phyloP scores from a whole-genome alignment of 2,329 filamentous ascomycete species.

The Beauveria asiatica region DNA sequence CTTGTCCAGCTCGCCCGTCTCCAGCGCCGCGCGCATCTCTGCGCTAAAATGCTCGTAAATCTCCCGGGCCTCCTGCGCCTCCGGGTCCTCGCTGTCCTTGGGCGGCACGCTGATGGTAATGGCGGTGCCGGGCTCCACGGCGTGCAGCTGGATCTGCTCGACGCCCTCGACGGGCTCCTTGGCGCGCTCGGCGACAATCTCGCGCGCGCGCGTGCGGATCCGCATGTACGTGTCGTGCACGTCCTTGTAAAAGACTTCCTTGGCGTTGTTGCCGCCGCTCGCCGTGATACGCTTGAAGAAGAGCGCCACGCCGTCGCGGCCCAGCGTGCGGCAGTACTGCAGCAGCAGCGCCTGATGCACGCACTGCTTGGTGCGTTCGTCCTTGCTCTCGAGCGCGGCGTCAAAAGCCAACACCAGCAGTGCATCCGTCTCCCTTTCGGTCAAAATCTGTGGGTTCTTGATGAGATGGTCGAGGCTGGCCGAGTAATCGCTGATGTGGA shows the following conservation, averaged over 20 bases:
- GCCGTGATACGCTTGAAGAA: slow-evolving; percentile 97
- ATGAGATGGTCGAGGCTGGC: slow-evolving; percentile 68
- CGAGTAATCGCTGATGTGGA: slow-evolving; percentile 66
- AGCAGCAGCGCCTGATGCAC: slow-evolving; percentile 89
- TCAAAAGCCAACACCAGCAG: slow-evolving; percentile 89
- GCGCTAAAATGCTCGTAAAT: slow-evolving; percentile 80
- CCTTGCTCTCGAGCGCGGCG: slow-evolving; percentile 65
- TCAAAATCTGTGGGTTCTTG: slow-evolving; percentile 68
- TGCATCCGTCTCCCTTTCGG: slow-evolving; percentile 82
- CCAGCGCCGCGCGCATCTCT: slow-evolving; percentile 71
- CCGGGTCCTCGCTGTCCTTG: slow-evolving; percentile 56
- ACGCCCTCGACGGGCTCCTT: slow-evolving; percentile 58
- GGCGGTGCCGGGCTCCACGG: slow-evolving; percentile 84
- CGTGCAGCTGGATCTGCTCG: slow-evolving; percentile 96
- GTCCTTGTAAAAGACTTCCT: slow-evolving; percentile 85
- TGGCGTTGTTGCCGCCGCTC: slow-evolving; percentile 77
- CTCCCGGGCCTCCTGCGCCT: slow-evolving; percentile 53
- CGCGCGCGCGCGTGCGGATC: slow-evolving; percentile 67
- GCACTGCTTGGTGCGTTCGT: slow-evolving; percentile 72
- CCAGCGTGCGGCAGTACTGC: slow-evolving; percentile 89
- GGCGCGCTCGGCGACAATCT: slow-evolving; percentile 53
- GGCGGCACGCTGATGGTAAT: slow-evolving; percentile 83
- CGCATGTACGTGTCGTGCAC: slow-evolving; percentile 79
- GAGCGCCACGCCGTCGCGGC: slow-evolving; percentile 75
- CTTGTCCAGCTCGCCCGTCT: slow-evolving; percentile 74